Conservation (phyloP, 1,284 basidiomycete species). For the Puccinia polysora region DNA sequence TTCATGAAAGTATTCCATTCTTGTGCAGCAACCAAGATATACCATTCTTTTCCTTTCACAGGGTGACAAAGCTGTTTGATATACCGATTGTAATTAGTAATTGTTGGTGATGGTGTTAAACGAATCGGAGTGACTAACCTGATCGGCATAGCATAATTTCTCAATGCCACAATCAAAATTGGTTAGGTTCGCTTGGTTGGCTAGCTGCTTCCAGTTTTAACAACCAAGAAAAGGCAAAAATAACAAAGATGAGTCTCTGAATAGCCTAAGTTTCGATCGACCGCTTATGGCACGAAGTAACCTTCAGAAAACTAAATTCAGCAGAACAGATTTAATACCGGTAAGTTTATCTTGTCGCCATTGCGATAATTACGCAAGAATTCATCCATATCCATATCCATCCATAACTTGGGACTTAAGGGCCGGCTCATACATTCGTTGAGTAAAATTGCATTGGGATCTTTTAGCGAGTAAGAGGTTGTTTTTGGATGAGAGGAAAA, state of each 20-base stretch:
- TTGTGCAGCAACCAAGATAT: constrained; percentile 36
- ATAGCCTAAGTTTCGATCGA: not conserved
- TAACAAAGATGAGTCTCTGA: not conserved
- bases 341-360: constrained; percentile 19
- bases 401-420: constrained; percentile 35
- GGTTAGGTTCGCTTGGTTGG: constrained; percentile 28
- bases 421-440: constrained; percentile 31
- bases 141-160: constrained; percentile 36
- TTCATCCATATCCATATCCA: constrained; percentile 30
- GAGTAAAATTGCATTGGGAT: constrained; percentile 18
- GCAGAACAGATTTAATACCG: constrained; percentile 1
- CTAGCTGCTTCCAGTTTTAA: constrained; percentile 27
- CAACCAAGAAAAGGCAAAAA: not conserved
- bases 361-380: constrained; percentile 27
- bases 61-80: constrained; percentile 32
- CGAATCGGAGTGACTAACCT: not conserved
- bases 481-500: not conserved
- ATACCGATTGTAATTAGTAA: not conserved
- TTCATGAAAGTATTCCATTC: constrained; percentile 43
- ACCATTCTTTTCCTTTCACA: constrained; percentile 40
- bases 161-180: constrained; percentile 42
- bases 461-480: not conserved
- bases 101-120: not conserved
- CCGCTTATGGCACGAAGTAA: not conserved
- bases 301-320: too few relatives aligned